Conservation (phyloP, 1,284 basidiomycete species). For the Agroathelia rolfsii region DNA sequence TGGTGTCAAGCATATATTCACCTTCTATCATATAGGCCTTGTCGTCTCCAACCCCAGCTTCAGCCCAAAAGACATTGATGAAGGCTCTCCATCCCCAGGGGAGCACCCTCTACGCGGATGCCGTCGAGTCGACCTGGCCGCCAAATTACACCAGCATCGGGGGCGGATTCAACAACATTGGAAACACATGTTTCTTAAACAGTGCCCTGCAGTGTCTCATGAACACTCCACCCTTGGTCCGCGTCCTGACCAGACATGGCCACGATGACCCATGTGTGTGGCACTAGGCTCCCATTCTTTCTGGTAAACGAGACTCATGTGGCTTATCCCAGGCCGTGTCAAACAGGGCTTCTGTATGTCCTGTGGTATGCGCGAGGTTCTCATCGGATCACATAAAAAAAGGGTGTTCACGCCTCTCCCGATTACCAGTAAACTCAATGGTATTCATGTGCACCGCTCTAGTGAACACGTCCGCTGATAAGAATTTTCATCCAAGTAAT, state of each 20-base stretch:
- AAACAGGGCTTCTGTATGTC: constrained; percentile 66
- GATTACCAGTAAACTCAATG: constrained; percentile 58
- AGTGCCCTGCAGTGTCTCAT: constrained; percentile 90
- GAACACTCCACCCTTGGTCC: constrained; percentile 86
- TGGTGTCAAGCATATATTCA: constrained; percentile 19
- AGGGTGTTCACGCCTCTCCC: constrained; percentile 48
- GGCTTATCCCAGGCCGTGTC: constrained; percentile 38
- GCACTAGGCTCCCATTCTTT: constrained; percentile 4
- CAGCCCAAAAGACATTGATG: constrained; percentile 13
- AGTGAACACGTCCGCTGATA: constrained; percentile 1
- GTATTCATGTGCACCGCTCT: constrained; percentile 26
- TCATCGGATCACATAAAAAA: constrained; percentile 38
- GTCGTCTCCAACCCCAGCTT: constrained; percentile 9
- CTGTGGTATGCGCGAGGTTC: constrained; percentile 54
- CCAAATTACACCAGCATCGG: constrained; percentile 38
- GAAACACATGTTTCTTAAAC: constrained; percentile 97
- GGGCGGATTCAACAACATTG: constrained; percentile 78
- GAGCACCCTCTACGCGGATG: constrained; percentile 32
- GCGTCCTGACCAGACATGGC: constrained; percentile 53
- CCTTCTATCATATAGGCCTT: constrained; percentile 3
- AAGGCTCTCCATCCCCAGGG: constrained; percentile 15
- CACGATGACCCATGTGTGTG: constrained; percentile 38
- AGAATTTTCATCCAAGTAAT: constrained; percentile 47
- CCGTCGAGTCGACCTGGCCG: constrained; percentile 50
- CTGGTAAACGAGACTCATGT: constrained; percentile 5